These are phyloP conservation scores for Fistulifera solaris DNA, from an alignment of 108 stramenopile species.

Conservation along the genomic window DNA sequence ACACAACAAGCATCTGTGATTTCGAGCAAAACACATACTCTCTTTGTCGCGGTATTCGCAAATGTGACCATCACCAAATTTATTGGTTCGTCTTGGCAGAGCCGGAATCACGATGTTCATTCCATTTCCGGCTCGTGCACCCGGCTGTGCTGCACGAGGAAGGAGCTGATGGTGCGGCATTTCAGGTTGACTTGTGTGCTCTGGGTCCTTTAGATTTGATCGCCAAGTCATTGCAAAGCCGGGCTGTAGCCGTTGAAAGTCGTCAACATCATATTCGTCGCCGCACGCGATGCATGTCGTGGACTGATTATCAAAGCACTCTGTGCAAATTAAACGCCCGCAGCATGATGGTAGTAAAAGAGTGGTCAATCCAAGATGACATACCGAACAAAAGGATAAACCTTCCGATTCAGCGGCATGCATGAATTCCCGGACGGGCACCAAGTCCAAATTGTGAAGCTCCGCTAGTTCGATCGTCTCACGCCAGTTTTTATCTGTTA, in stretches of 20 bases:
- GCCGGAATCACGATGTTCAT: constrained; percentile 1
- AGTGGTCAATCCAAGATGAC: constrained; percentile 51
- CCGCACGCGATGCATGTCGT: constrained; percentile 40
- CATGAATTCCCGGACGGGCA: constrained; percentile 44
- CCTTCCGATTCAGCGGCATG: constrained; percentile 32
- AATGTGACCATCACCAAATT: constrained; percentile 45
- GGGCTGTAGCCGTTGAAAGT: constrained; percentile 75
- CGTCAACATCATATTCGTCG: constrained; percentile 58
- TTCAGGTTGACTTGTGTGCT: no score
- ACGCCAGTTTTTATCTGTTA: constrained; percentile 31
- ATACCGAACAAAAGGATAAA: constrained; percentile 51
- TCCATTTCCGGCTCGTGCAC: no score
- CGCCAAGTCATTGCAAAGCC: constrained; percentile 34
- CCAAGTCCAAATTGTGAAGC: constrained; percentile 25
- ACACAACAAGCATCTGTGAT: constrained; percentile 66
- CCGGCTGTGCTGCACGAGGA: background rate
- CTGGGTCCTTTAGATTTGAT: background rate
- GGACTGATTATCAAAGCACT: constrained; percentile 54
- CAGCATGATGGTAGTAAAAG: constrained; percentile 66
- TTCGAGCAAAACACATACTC: constrained; percentile 1
- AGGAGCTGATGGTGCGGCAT: background rate
- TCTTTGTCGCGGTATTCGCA: constrained; percentile 35
- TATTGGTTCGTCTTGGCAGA: constrained; percentile 13
- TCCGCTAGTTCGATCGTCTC: constrained; percentile 54
- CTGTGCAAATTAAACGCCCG: constrained; percentile 71